Evolutionary conservation across 2,329 filamentous ascomycete species (phyloP), one percentile per base, ranked within the genome.

Genomic region (Apiospora marii): DNA sequence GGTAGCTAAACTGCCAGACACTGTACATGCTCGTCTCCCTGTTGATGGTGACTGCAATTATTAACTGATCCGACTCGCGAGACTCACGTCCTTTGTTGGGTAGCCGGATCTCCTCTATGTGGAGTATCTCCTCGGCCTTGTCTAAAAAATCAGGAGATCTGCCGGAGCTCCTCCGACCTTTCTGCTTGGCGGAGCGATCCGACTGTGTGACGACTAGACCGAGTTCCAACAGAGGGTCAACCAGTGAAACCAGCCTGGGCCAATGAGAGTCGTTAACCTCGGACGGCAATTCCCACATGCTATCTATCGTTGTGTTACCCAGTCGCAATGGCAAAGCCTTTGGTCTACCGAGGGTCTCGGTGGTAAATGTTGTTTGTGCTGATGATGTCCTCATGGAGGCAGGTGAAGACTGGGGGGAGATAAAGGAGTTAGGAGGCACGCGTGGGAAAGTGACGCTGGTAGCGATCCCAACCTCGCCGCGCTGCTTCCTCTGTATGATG

Each of bases 191-290:
- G 49, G 79, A 77, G 53, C 83, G 83, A 24, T 89, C 86, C 1
- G 87, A 83, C 68, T 88, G 85, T 6, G 89, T 89, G 22, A 96
- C 93, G 24, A 98, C 91, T 61, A 98, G 84, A 1, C 95, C 96
- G 78, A 98, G 87, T 77, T 98, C 95, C 3, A 94, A 89, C 72
- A 98, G 85, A 2, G 96, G 96, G 79, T 97, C 94, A 3, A 93
- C 95, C 68, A 99, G 86, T 37, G 93, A 94, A 76, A 97, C 95
- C 0, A 98, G 84, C 43, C 94, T 88, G 0, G 93, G 93, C 85
- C 93, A 91, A 69, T 91, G 90, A 1, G 88, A 87, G 75, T 89
- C 88, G 41, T 83, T 84, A 51, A 86, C 85, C 53, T 88, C 85
- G 70, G 87, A 77, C 4, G 88, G 86, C 1, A 85, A 80, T 43